phyloP scores from a whole-genome alignment of 2,329 filamentous ascomycete species.

The Immersiporthe knoxdaviesiana region DNA sequence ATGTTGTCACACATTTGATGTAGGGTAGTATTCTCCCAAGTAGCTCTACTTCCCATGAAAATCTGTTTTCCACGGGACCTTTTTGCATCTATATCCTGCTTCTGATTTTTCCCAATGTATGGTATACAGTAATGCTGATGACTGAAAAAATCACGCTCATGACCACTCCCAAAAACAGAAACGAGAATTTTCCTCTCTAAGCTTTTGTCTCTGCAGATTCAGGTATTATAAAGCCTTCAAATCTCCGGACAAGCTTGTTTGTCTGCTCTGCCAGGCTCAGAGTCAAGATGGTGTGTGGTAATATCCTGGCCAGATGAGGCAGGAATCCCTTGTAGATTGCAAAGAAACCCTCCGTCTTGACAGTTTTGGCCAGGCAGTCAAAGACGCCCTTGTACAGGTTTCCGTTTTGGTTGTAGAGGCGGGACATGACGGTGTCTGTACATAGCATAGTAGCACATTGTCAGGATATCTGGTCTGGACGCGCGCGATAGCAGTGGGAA shows the following conservation, averaged over 20 bases:
- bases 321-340: slow-evolving; percentile 98
- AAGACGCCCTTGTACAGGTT: slow-evolving; percentile 94
- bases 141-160: background rate
- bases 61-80: background rate
- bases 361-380: slow-evolving; percentile 88
- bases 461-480: slow-evolving; percentile 16
- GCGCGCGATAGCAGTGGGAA: background rate
- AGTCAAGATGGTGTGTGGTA: slow-evolving; percentile 94
- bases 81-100: background rate
- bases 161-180: background rate
- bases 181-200: background rate
- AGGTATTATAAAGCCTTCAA: slow-evolving; percentile 56
- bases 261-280: slow-evolving; percentile 95
- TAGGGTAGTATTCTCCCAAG: background rate
- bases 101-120: slow-evolving; percentile 12
- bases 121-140: slow-evolving; percentile 19
- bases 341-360: slow-evolving; percentile 86
- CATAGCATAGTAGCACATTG: slow-evolving; percentile 16
- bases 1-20: background rate
- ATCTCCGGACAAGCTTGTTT: slow-evolving; percentile 82
- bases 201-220: slow-evolving; percentile 18
- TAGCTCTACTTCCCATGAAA: background rate
- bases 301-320: slow-evolving; percentile 88
- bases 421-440: slow-evolving; percentile 95
- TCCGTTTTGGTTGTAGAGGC: slow-evolving; percentile 98